These are phyloP conservation scores for Coemansia biformis DNA, from an alignment of 192 early-diverging fungal genomes.

Conservation along the genomic window DNA sequence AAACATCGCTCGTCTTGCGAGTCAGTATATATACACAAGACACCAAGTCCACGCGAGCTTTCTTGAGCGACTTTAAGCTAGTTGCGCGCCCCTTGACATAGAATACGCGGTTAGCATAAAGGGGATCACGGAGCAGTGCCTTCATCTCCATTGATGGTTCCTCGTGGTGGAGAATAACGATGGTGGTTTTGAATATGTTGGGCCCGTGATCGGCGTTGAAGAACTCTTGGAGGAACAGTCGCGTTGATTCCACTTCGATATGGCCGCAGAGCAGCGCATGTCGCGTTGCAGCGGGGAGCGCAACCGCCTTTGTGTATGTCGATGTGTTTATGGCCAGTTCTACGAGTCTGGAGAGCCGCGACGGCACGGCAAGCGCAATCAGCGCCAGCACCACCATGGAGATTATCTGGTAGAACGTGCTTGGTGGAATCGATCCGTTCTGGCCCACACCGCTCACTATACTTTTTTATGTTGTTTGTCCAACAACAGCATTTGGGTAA, in stretches of 20 bases:
- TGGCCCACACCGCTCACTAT: conserved; percentile 26
- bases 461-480: too few relatives aligned
- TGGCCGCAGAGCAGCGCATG: conserved; percentile 41
- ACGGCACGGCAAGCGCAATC: conserved; percentile 46
- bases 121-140: conserved; percentile 28
- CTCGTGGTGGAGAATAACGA: conserved; percentile 34
- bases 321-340: conserved; percentile 41
- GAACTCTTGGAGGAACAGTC: conserved; percentile 49
- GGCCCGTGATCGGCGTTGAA: conserved; percentile 48
- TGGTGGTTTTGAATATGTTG: conserved; percentile 35
- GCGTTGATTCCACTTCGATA: conserved; percentile 34
- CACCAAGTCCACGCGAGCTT: conserved; percentile 32
- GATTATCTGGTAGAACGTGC: conserved; percentile 38
- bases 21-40: conserved; percentile 49
- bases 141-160: conserved; percentile 46
- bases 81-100: conserved; percentile 49
- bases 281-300: conserved; percentile 25
- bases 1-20: conserved; percentile 23
- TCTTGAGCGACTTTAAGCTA: conserved; percentile 29
- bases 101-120: conserved; percentile 42
- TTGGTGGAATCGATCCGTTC: conserved; percentile 36
- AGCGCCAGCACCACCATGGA: conserved; percentile 41
- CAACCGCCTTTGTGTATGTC: conserved; percentile 29
- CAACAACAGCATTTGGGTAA: too few relatives aligned
- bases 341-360: conserved; percentile 31